Evolutionary conservation across 768 basidiomycete genomes (phyloP), one percentile per base, ranked within the genome.

Genomic region (Termitomyces eurrhizus): DNA sequence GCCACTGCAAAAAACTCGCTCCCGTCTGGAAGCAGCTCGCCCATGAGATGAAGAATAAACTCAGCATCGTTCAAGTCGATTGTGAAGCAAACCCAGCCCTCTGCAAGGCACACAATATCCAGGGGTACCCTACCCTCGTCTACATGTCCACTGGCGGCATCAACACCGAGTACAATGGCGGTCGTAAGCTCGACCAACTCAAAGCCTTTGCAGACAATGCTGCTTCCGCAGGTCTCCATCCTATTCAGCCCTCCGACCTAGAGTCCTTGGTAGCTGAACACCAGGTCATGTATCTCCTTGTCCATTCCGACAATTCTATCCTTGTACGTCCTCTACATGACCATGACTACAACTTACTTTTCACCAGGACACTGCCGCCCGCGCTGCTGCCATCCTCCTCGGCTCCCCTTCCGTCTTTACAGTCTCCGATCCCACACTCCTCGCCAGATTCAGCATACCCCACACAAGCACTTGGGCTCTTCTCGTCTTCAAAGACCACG

Each of bases 1-100:
- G 92, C 4, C 95, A 98, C 74, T 99, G 96, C 82, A 95, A 97
- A 77, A 92, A 92, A 69, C 80, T 98, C 1, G 92, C 92, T 0
- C 94, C 88, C 55, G 80, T 77, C 0, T 98, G 94, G 92, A 76
- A 75, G 1, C 78, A 89, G 52, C 82, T 99, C 3, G 95, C 92
- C 0, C 72, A 75, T 52, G 75, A 76, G 24, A 86, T 95, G 81
- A 82, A 88, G 65, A 77, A 80, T 62, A 86, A 86, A 52, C 77
- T 95, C 35, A 89, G 83, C 42, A 76, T 99, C 9, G 94, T 87
- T 2, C 87, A 96, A 62, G 88, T 99, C 14, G 85, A 99, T 69
- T 99, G 96, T 68, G 96, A 98, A 18, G 84, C 78, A 0, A 77
- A 95, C 66, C 76, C 78, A 45, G 71, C 78, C 0, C 68, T 95